Conservation (phyloP, 495 filamentous ascomycete genomes). For the Aspergillus sparsus region DNA sequence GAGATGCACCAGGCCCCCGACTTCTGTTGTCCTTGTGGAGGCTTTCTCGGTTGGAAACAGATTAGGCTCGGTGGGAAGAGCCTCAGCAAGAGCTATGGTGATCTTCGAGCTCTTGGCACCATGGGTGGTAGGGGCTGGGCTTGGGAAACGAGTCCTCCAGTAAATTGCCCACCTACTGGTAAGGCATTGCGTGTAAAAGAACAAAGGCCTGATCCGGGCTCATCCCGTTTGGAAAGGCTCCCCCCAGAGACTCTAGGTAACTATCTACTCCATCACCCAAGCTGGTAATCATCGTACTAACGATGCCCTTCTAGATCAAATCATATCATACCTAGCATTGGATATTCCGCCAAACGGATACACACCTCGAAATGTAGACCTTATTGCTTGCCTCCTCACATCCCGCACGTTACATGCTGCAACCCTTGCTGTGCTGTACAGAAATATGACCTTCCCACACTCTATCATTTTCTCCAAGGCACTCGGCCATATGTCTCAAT, state of each 20-base stretch:
- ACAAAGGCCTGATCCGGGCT: constrained; percentile 32
- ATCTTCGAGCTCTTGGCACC: constrained; percentile 58
- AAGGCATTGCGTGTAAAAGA: constrained; percentile 34
- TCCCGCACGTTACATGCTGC: constrained; percentile 75
- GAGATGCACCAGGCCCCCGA: constrained; percentile 52
- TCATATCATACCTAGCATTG: constrained; percentile 72
- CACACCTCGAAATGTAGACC: constrained; percentile 76
- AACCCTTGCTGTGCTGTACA: constrained; percentile 76
- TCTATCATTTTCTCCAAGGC: constrained; percentile 87
- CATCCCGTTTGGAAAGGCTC: constrained; percentile 61
- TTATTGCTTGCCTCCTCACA: constrained; percentile 75
- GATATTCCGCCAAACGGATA: constrained; percentile 79
- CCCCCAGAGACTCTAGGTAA: constrained; percentile 74
- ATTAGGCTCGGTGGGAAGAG: constrained; percentile 64
- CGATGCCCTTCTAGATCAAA: constrained; percentile 54
- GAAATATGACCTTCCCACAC: constrained; percentile 83
- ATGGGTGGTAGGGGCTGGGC: constrained; percentile 54
- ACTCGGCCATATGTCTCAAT: constrained; percentile 64
- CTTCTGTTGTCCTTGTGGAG: constrained; percentile 71
- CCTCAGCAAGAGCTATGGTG: constrained; percentile 71
- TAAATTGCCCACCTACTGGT: constrained; percentile 21
- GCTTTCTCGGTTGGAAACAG: constrained; percentile 72
- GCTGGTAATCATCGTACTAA: constrained; percentile 3
- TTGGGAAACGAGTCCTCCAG: constrained; percentile 47
- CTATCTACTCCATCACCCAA: constrained; percentile 26